phyloP scores from a whole-genome alignment of 2,329 filamentous ascomycete genomes.

The Meredithiella fracta region DNA sequence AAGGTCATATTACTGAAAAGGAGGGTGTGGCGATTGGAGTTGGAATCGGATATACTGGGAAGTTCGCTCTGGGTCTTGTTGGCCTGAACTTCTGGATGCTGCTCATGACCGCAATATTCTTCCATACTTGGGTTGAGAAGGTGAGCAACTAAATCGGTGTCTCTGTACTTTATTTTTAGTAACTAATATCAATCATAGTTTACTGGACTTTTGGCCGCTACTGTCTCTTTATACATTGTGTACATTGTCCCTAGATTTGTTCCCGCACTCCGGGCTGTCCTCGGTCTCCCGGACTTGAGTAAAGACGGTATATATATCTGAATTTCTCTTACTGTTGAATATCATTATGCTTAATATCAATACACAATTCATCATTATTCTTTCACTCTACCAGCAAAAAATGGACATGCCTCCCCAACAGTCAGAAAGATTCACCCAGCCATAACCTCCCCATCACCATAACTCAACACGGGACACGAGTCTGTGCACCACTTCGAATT shows the following conservation, averaged over 20 bases:
- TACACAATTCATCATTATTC: too few species aligned
- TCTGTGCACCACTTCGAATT: background rate
- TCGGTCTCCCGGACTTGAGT: constrained; percentile 35
- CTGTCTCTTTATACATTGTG: constrained; percentile 30
- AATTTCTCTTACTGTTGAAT: too few species aligned
- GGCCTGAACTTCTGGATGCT: constrained; percentile 83
- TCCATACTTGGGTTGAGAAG: constrained; percentile 98
- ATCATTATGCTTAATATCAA: too few species aligned
- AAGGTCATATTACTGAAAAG: constrained; percentile 30
- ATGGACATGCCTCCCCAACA: background rate
- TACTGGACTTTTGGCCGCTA: constrained; percentile 36
- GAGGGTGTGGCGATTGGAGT: constrained; percentile 15
- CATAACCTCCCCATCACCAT: too few species aligned
- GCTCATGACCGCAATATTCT: constrained; percentile 95
- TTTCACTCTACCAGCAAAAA: too few species aligned
- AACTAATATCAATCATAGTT: constrained; percentile 26
- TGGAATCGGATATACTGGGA: constrained; percentile 30
- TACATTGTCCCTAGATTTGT: constrained; percentile 37
- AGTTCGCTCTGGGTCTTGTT: constrained; percentile 47
- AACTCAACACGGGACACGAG: background rate
- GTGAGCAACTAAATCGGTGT: constrained; percentile 27
- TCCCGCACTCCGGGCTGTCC: constrained; percentile 27
- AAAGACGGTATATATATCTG: too few species aligned
- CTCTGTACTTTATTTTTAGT: constrained; percentile 14
- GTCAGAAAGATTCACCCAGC: too few species aligned